Percentiles rank a stretch among this genome's conserved stretches.
Conservation (phyloP, 2,329 filamentous ascomycete genomes). For the Beauveria medogensis region DNA sequence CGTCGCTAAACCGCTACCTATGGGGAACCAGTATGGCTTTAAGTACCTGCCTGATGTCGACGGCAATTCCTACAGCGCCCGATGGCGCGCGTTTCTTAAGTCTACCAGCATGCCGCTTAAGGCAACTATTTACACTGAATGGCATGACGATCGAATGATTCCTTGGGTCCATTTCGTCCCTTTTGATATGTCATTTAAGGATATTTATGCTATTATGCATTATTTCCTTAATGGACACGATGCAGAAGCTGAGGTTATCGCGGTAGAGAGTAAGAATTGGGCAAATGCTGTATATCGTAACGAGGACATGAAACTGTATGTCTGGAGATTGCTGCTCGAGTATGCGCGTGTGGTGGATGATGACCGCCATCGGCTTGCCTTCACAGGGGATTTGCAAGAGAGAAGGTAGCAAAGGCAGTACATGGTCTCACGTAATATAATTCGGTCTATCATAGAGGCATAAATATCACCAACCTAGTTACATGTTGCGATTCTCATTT, state of each 20-base stretch:
- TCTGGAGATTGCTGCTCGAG: slow-evolving; percentile 40
- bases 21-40: slow-evolving; percentile 30
- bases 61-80: slow-evolving; percentile 42
- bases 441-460: no score
- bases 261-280: slow-evolving; percentile 43
- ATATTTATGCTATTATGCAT: slow-evolving; percentile 48
- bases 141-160: slow-evolving; percentile 46
- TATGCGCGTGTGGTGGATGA: slow-evolving; percentile 31
- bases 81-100: neutral
- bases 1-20: slow-evolving; percentile 17
- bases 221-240: slow-evolving; percentile 39
- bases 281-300: slow-evolving; percentile 41
- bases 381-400: slow-evolving; percentile 19
- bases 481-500: no score
- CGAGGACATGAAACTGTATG: slow-evolving; percentile 50
- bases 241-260: slow-evolving; percentile 38
- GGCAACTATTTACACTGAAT: neutral
- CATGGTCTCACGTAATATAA: no score
- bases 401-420: no score
- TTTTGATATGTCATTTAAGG: slow-evolving; percentile 49
- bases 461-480: no score
- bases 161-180: slow-evolving; percentile 58
- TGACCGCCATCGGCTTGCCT: slow-evolving; percentile 22
- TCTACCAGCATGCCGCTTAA: slow-evolving; percentile 2
- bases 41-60: slow-evolving; percentile 33